Conservation (phyloP, 805 yeast genomes). For the Wickerhamomyces rabaulensis region DNA sequence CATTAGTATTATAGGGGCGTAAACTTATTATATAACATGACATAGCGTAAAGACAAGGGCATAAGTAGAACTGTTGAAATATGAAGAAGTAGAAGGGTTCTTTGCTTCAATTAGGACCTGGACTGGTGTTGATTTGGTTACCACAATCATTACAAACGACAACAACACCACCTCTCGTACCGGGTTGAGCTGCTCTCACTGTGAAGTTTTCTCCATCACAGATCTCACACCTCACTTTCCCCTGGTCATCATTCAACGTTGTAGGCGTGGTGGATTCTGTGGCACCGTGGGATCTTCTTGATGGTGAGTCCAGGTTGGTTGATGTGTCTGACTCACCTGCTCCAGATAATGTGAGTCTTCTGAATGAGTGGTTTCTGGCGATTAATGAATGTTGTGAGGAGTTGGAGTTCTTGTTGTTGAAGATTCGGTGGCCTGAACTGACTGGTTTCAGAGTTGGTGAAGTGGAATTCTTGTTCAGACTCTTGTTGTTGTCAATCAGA, state of each 20-base stretch:
- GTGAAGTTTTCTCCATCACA: constrained; percentile 24
- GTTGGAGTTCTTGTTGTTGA: constrained; percentile 12
- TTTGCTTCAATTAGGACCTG: not conserved
- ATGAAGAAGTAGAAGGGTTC: no score
- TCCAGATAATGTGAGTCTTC: not conserved
- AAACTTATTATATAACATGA: not conserved
- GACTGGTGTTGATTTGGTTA: constrained; percentile 13
- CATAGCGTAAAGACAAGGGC: not conserved
- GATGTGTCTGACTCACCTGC: constrained; percentile 1
- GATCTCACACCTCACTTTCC: constrained; percentile 18
- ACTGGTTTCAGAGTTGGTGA: not conserved
- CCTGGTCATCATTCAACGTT: not conserved
- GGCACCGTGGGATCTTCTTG: not conserved
- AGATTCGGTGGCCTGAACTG: not conserved
- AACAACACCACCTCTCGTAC: constrained; percentile 4
- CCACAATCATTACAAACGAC: constrained; percentile 25
- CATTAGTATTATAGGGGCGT: not conserved
- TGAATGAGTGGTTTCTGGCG: constrained; percentile 10
- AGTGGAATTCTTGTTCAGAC: not conserved
- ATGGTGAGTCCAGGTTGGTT: not conserved
- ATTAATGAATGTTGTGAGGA: constrained; percentile 13
- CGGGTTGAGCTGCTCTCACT: constrained; percentile 7
- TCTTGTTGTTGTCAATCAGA: not conserved
- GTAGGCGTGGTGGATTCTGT: not conserved
- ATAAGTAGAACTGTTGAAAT: no score